These are phyloP conservation scores for Jaenimonas drosophilae DNA, from an alignment of 208 protist species.

Conservation along the genomic window DNA sequence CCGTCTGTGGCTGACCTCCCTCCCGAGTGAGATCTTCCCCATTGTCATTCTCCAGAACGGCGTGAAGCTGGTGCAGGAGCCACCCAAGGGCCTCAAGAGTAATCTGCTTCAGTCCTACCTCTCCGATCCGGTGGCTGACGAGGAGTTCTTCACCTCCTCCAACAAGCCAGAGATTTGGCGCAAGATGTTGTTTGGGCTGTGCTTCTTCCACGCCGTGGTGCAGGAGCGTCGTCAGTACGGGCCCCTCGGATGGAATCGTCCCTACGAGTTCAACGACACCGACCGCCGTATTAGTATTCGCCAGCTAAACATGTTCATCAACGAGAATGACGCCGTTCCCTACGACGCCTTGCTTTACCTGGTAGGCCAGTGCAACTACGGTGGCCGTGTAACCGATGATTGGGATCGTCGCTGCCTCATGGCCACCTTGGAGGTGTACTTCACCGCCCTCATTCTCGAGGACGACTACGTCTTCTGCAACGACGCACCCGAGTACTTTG, in stretches of 20 bases:
- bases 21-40: slow-evolving; percentile 96
- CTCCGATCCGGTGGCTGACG: slow-evolving; percentile 79
- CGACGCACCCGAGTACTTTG: slow-evolving; percentile 78
- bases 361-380: slow-evolving; percentile 91
- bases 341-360: slow-evolving; percentile 93
- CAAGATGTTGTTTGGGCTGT: slow-evolving; percentile 92
- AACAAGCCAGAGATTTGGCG: slow-evolving; percentile 80
- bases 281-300: slow-evolving; percentile 93
- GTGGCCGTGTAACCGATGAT: slow-evolving; percentile 91
- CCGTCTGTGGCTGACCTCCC: slow-evolving; percentile 97
- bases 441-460: slow-evolving; percentile 78
- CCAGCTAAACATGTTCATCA: slow-evolving; percentile 94
- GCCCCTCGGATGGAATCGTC: slow-evolving; percentile 94
- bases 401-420: slow-evolving; percentile 90
- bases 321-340: slow-evolving; percentile 86
- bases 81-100: slow-evolving; percentile 94
- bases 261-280: slow-evolving; percentile 97
- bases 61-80: slow-evolving; percentile 98
- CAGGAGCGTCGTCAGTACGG: slow-evolving; percentile 95
- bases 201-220: slow-evolving; percentile 96
- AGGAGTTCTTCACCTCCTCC: slow-evolving; percentile 73
- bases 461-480: slow-evolving; percentile 88
- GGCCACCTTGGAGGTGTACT: slow-evolving; percentile 81
- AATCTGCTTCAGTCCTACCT: slow-evolving; percentile 95
- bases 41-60: slow-evolving; percentile 96